phyloP scores from a whole-genome alignment of 371 early-diverging fungal genomes.

The Mucor ambiguus region DNA sequence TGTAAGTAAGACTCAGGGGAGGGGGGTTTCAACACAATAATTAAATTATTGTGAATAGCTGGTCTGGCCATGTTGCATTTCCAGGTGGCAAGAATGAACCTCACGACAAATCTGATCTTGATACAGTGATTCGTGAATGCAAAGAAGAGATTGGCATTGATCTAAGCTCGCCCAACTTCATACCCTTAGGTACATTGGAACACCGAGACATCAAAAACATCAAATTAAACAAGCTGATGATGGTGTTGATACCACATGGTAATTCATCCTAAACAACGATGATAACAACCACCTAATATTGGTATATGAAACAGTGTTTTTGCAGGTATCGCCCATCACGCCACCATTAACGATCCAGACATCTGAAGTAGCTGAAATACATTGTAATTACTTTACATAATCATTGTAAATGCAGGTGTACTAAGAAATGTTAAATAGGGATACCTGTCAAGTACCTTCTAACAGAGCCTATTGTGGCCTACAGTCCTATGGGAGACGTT shows the following conservation, averaged over 20 bases:
- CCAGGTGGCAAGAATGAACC: conserved; percentile 73
- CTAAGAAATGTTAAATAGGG: conserved; percentile 23
- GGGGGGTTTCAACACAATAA: neutral
- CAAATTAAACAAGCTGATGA: conserved; percentile 47
- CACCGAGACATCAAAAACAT: conserved; percentile 58
- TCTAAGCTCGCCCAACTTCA: conserved; percentile 48
- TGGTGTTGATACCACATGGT: conserved; percentile 66
- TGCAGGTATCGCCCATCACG: conserved; percentile 59
- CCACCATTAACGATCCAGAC: conserved; percentile 53
- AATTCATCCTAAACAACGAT: conserved; percentile 8
- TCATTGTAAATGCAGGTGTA: neutral
- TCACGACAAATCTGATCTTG: conserved; percentile 58
- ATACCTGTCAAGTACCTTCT: conserved; percentile 52
- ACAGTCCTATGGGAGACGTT: conserved; percentile 34
- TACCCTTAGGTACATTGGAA: conserved; percentile 59
- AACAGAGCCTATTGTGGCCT: conserved; percentile 32
- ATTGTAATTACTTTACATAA: conserved; percentile 48
- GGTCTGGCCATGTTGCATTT: conserved; percentile 77
- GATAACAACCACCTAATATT: neutral
- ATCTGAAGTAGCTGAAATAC: conserved; percentile 60
- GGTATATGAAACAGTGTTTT: conserved; percentile 43
- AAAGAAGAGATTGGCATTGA: conserved; percentile 68
- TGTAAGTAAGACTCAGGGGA: conserved; percentile 30
- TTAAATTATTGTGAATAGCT: conserved; percentile 22
- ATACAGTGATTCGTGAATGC: conserved; percentile 69